A percentile compares a stretch with the other conserved stretches of the same genome.
These are phyloP conservation scores for Diplosphaera chodatii DNA, from an alignment of 139 green algal genomes.

Conservation along the genomic window DNA sequence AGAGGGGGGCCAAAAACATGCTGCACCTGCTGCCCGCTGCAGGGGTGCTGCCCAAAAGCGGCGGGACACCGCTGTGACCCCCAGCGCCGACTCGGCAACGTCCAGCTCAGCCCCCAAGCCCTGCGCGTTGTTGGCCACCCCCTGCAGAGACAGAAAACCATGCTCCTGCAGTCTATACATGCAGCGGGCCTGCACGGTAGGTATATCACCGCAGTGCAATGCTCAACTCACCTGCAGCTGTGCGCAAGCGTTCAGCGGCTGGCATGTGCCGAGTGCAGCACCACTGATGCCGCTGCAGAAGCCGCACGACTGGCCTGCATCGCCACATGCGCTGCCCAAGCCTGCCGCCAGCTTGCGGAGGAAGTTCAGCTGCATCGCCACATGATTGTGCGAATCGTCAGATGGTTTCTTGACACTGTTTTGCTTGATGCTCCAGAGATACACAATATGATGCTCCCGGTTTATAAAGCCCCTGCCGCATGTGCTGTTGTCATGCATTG, in stretches of 20 bases:
- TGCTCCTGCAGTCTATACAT: not conserved
- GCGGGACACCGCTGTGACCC: slow-evolving; percentile 14
- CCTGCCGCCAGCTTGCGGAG: not conserved
- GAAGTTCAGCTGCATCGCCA: not conserved
- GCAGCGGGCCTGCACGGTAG: no score
- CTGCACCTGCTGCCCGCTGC: not conserved
- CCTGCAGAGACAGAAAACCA: slow-evolving; percentile 1
- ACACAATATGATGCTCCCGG: no score
- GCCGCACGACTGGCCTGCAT: no score
- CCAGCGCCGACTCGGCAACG: slow-evolving; percentile 6
- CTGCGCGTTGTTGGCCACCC: slow-evolving; percentile 21
- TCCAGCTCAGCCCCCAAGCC: slow-evolving; percentile 19
- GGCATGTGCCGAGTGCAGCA: no score
- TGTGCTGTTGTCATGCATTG: not conserved
- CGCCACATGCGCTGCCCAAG: no score
- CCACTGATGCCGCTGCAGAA: not conserved
- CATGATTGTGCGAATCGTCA: not conserved
- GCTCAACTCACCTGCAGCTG: no score
- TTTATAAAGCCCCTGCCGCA: not conserved
- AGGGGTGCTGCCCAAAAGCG: not conserved
- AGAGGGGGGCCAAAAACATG: not conserved
- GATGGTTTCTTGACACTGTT: no score
- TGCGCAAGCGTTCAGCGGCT: no score
- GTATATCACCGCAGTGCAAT: no score
- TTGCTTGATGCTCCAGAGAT: no score